Evolutionary conservation across 495 filamentous ascomycete species (phyloP), one percentile per base, ranked within the genome.

Genomic region (Xylaria telfairii): DNA sequence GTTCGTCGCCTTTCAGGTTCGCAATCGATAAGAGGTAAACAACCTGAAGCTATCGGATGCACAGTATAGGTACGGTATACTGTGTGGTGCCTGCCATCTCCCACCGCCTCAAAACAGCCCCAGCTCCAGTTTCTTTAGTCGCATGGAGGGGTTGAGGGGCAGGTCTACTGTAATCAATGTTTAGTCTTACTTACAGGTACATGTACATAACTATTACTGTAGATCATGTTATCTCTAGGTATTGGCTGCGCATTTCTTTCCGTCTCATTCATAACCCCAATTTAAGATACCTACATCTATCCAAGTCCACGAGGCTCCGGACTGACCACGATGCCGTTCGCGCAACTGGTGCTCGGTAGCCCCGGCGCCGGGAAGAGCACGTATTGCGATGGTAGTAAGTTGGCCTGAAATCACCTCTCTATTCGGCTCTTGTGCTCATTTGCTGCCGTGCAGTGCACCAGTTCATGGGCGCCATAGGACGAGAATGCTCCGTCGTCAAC

Each of bases 351-450:
- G 15, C 91, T 97, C 68, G 96, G 96, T 15, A 93, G 95, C 32
- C 95, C 96, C 9, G 96, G 96, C 71, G 89, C 95, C 30, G 96
- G 96, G 21, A 99, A 99, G 82, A 97, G 94, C 56, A 99, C 96
- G 7, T 97, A 96, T 80, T 97, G 94, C 86, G 92, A 97, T 88
- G 96, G 96, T 73, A 97, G 87, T 89, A 80, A 69, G 87, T 80
- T 70, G 34, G 41, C 41, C 32, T 0, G 9, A 19, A 46, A 37
- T 26, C 60, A 65, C 60, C 24, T 26, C 21, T 24, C 21, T 54
- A 3, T 56, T 37, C 49, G 54, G 26, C 47, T 26, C 53, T 9
- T 64, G 41, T 49, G 17, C 53, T 65, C n/a, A 51, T 30, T 41
- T 53, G n/a, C 26, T 9, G 21, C 4, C 21, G 24, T 59, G n/a